Base-by-base conservation (phyloP, 2,329 filamentous ascomycete genomes). In the Arachnopeziza araneosa region DNA sequence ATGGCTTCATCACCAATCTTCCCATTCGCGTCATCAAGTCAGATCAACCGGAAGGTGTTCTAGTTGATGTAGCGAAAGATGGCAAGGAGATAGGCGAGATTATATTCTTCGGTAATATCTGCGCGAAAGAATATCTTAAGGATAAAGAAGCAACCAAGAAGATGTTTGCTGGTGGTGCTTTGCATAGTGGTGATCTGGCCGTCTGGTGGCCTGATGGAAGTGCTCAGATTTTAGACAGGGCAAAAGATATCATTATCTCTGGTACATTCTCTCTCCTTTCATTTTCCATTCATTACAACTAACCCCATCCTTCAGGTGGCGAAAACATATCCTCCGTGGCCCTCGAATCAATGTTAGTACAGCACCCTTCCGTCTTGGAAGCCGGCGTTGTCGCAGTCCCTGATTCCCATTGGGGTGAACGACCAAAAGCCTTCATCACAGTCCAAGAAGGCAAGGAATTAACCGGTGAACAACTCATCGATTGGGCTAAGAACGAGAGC, bases 211-310 rank as follows among this genome's bases (percentile, higher is more conserved):
- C 88, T 0, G 95, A 98, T 72, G 93, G 93, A 1, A 89, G 90
- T 60, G 87, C 92, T 52, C 91, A 98, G 78, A 96, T 99, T 64
- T 79, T 96, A 60, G 95, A 99, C 75, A 83, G 95, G 22, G 90
- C 91, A 17, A 99, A 99, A 78, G 95, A 99, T 72, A 97, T 99
- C 57, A 99, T 99, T 70, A 99, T 99, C 64, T 96, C 90, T 57
- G 90, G 90, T 90, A 78, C 67, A 81, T 32, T 22, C 32, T 55
- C 26, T 30, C n/a, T 51, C n/a, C 17, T 24, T 56, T 49, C 50
- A 44, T 52, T 51, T 30, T 19, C 24, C 22, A n/a, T 50, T 21
- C 52, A 19, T 58, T 19, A 57, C 57, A 56, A 3, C 30, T 57
- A 2, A 44, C n/a, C n/a, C 23, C 17, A 10, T 26, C 23, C 21